Evolutionary conservation across 371 early-diverging fungal species (phyloP).

Genomic region (Mucor plumbeus): DNA sequence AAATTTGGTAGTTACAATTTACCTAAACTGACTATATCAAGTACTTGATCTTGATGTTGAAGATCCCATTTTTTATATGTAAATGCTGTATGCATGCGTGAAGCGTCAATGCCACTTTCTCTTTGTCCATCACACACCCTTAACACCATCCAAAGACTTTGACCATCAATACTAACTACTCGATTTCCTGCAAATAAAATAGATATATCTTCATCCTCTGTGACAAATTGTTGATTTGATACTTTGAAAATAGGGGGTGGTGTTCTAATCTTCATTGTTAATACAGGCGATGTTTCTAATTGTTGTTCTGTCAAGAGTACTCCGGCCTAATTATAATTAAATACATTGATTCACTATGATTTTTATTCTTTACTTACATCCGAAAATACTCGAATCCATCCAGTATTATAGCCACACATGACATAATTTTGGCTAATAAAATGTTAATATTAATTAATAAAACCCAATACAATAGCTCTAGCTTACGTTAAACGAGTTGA

Average conservation of each 20-base stretch:
- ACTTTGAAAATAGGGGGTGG: constrained; percentile 48
- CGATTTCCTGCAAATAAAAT: constrained; percentile 56
- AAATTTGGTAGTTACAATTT: neutral
- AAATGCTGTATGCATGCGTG: constrained; percentile 56
- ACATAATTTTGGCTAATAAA: constrained; percentile 58
- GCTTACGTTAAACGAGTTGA: constrained; percentile 58
- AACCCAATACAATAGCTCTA: neutral
- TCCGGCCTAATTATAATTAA: constrained; percentile 39
- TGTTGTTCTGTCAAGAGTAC: constrained; percentile 61
- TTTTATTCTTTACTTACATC: constrained; percentile 37
- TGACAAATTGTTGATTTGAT: constrained; percentile 20
- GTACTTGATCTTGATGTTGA: constrained; percentile 55
- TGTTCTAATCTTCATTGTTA: constrained; percentile 58
- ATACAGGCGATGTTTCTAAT: constrained; percentile 55
- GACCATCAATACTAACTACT: constrained; percentile 66
- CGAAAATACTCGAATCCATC: constrained; percentile 67
- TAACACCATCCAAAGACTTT: constrained; percentile 66
- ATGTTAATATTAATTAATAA: neutral
- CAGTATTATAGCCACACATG: constrained; percentile 65
- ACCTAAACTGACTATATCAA: constrained; percentile 61
- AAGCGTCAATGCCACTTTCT: constrained; percentile 46
- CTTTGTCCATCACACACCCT: constrained; percentile 57
- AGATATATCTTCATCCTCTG: constrained; percentile 67
- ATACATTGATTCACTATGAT: neutral
- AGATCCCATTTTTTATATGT: constrained; percentile 67